A percentile compares a stretch with the other conserved stretches of the same genome.
These are phyloP conservation scores for Lentithecium fluviatile DNA, from an alignment of 495 filamentous ascomycete species.

Conservation along the genomic window DNA sequence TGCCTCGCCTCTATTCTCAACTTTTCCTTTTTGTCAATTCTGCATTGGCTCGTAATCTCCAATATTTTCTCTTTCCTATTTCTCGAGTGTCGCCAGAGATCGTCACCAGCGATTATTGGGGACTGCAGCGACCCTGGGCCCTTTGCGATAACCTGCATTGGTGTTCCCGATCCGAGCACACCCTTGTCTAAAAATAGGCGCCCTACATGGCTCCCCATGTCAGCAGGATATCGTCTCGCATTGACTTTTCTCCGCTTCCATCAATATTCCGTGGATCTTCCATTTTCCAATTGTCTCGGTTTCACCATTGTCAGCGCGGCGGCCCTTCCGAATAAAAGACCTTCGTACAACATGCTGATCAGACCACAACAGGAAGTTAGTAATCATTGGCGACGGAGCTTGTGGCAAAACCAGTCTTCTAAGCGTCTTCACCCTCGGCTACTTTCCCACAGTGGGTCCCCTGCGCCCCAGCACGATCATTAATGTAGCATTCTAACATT, in stretches of 20 bases:
- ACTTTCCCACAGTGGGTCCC: conserved; percentile 89
- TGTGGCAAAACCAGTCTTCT: conserved; percentile 98
- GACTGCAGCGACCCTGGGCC: conserved; percentile 25
- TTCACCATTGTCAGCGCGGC: conserved; percentile 3
- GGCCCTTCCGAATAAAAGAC: conserved; percentile 13
- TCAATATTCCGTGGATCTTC: neutral
- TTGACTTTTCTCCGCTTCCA: conserved; percentile 3
- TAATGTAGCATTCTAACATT: conserved; percentile 20
- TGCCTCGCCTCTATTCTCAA: neutral
- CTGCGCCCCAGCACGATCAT: conserved; percentile 6
- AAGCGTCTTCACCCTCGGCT: conserved; percentile 96
- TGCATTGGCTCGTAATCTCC: conserved; percentile 1
- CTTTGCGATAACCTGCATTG: conserved; percentile 35
- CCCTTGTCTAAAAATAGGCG: conserved; percentile 34
- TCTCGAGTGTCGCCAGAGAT: neutral
- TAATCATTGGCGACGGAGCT: conserved; percentile 98
- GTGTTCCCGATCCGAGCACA: conserved; percentile 35
- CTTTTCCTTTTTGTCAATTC: neutral
- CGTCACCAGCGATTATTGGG: conserved; percentile 9
- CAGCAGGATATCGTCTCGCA: conserved; percentile 30
- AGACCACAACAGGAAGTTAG: conserved; percentile 74
- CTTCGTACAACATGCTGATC: conserved; percentile 28
- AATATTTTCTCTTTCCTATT: neutral
- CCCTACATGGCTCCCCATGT: conserved; percentile 33
- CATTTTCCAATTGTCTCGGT: neutral